Percentiles rank a stretch among this genome's conserved stretches.
phyloP scores from a whole-genome alignment of 495 filamentous ascomycete species.

The Bacidia gigantensis region DNA sequence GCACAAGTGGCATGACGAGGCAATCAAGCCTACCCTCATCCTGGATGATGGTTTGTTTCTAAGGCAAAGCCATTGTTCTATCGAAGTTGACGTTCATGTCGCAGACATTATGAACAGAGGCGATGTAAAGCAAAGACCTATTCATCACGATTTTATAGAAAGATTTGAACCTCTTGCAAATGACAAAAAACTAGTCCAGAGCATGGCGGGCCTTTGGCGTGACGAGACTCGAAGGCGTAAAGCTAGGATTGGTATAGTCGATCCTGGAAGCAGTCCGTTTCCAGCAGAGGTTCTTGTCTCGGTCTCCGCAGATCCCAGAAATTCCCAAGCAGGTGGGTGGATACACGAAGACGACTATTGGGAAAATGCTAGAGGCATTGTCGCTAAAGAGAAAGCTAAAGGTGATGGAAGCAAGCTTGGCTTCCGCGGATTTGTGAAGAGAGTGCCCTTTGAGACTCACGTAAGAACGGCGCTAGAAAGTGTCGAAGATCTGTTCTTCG shows the following conservation, averaged over 20 bases:
- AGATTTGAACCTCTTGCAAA: slow-evolving; percentile 44
- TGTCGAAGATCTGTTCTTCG: slow-evolving; percentile 70
- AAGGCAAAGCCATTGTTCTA: slow-evolving; percentile 69
- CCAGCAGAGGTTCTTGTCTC: slow-evolving; percentile 65
- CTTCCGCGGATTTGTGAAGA: slow-evolving; percentile 52
- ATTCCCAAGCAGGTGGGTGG: slow-evolving; percentile 59
- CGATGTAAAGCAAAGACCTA: slow-evolving; percentile 51
- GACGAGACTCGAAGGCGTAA: slow-evolving; percentile 77
- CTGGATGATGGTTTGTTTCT: slow-evolving; percentile 49
- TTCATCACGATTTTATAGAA: slow-evolving; percentile 86
- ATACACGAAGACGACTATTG: slow-evolving; percentile 81
- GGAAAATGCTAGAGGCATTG: slow-evolving; percentile 44
- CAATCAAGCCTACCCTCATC: slow-evolving; percentile 40
- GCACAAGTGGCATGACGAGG: slow-evolving; percentile 70
- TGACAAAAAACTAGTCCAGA: slow-evolving; percentile 74
- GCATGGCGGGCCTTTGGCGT: slow-evolving; percentile 87
- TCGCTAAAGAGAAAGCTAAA: slow-evolving; percentile 44
- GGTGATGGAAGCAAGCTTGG: slow-evolving; percentile 32
- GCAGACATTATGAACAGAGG: slow-evolving; percentile 78
- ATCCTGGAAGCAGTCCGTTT: slow-evolving; percentile 59
- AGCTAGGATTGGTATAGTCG: slow-evolving; percentile 44
- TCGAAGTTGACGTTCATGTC: slow-evolving; percentile 80
- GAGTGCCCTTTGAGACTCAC: slow-evolving; percentile 34
- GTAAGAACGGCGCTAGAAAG: slow-evolving; percentile 71
- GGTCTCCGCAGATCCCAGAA: slow-evolving; percentile 69